These are phyloP conservation scores for Diaporthe capsici DNA, from an alignment of 2,329 filamentous ascomycete genomes.

Conservation along the genomic window DNA sequence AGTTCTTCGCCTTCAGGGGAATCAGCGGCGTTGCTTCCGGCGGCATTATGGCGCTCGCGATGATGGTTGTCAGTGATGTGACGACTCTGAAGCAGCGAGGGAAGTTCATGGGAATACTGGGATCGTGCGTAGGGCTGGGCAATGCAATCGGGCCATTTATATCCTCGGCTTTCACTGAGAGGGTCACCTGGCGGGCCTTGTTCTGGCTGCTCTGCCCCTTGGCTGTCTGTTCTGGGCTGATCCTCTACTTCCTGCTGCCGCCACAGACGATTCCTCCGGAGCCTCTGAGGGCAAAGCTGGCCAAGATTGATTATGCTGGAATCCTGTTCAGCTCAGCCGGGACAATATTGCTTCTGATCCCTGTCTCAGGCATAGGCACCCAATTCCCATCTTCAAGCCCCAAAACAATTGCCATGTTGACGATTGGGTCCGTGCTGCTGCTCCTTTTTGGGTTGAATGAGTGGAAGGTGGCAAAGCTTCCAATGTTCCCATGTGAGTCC, in stretches of 20 bases:
- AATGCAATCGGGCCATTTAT: conserved; percentile 60
- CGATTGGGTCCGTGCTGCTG: conserved; percentile 45
- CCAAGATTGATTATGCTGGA: conserved; percentile 72
- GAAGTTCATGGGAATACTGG: conserved; percentile 64
- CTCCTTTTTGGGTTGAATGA: conserved; percentile 67
- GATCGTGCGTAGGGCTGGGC: conserved; percentile 56
- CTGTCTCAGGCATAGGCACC: conserved; percentile 70
- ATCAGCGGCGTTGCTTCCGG: conserved; percentile 74
- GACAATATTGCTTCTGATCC: conserved; percentile 73
- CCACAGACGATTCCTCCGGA: conserved; percentile 59
- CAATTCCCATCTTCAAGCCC: conserved; percentile 68
- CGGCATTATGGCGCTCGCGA: conserved; percentile 70
- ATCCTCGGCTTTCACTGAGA: conserved; percentile 55
- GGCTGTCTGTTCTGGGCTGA: conserved; percentile 57
- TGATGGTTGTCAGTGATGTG: conserved; percentile 74
- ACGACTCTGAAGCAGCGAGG: conserved; percentile 71
- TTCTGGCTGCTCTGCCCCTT: conserved; percentile 66
- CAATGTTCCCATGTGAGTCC: conserved; percentile 67
- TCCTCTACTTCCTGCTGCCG: conserved; percentile 61
- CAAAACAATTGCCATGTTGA: conserved; percentile 72
- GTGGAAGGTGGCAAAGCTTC: conserved; percentile 67
- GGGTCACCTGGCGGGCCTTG: conserved; percentile 58
- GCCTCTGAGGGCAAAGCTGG: conserved; percentile 62
- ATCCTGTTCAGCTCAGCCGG: conserved; percentile 67
- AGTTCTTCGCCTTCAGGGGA: conserved; percentile 74